Percentiles rank a stretch among this genome's conserved stretches.
phyloP scores from a whole-genome alignment of 495 filamentous ascomycete species.

The Saxophila tyrrhenica region DNA sequence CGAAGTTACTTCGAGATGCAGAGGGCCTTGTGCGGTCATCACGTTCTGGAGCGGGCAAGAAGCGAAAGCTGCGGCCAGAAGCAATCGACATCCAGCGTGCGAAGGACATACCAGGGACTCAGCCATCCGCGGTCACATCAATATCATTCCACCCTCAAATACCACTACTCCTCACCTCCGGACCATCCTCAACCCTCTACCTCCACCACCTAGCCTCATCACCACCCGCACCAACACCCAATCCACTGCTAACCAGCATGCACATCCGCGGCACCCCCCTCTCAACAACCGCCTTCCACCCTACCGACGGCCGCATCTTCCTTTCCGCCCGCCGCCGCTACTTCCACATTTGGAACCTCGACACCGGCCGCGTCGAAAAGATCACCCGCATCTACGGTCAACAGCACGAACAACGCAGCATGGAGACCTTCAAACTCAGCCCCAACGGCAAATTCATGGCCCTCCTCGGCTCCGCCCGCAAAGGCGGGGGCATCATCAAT shows the following conservation, averaged over 20 bases:
- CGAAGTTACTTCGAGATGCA: conserved; percentile 63
- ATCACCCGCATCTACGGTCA: conserved; percentile 66
- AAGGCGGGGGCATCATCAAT: conserved; percentile 80
- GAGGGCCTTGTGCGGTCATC: conserved; percentile 34
- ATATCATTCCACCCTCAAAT: conserved; percentile 80
- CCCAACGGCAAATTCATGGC: conserved; percentile 80
- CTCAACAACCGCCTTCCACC: conserved; percentile 64
- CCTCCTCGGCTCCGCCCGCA: conserved; percentile 60
- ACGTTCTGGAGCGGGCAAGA: conserved; percentile 28
- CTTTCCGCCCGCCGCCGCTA: conserved; percentile 78
- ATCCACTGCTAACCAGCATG: conserved; percentile 79
- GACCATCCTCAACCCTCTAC: conserved; percentile 69
- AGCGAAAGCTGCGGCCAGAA: conserved; percentile 65
- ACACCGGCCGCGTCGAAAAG: conserved; percentile 69
- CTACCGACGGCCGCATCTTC: conserved; percentile 53
- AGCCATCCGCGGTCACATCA: conserved; percentile 65
- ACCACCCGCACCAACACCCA: conserved; percentile 62
- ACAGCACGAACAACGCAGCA: conserved; percentile 69
- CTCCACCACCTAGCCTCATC: conserved; percentile 77
- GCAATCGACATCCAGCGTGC: conserved; percentile 71
- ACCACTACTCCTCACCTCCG: conserved; percentile 80
- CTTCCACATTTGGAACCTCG: conserved; percentile 88
- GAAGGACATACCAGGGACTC: conserved; percentile 49
- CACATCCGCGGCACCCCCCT: conserved; percentile 75
- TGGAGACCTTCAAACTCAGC: conserved; percentile 79